Conservation (phyloP, 306 rosid genomes). For the Rosa multiflora region DNA sequence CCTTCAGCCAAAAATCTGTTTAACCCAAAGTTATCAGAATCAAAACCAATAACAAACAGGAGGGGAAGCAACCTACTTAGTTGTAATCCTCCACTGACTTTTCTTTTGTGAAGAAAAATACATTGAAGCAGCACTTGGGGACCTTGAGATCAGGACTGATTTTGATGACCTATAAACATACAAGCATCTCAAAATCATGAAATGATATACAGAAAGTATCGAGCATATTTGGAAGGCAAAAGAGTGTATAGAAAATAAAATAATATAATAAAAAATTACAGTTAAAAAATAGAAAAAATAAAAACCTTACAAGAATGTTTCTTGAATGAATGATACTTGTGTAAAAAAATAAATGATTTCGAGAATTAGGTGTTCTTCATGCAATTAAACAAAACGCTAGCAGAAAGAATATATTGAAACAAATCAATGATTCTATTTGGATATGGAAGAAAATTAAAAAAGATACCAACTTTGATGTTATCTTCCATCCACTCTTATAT, state of each 20-base stretch:
- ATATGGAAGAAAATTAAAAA: constrained; percentile 18
- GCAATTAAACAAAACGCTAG: background rate
- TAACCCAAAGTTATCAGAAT: background rate
- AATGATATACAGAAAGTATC: background rate
- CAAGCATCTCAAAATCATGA: constrained; percentile 19
- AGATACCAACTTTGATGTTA: constrained; percentile 55
- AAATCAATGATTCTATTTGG: background rate
- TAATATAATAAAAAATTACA: background rate
- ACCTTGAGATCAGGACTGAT: constrained; percentile 52
- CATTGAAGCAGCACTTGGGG: constrained; percentile 44
- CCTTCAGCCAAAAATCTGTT: constrained; percentile 13
- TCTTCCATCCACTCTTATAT: constrained; percentile 51
- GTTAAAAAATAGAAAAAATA: background rate
- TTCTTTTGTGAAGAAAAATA: constrained; percentile 51
- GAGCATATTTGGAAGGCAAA: background rate
- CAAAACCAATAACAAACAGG: constrained; percentile 9
- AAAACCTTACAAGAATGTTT: background rate
- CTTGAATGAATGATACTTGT: background rate
- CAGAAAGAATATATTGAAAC: background rate
- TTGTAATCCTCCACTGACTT: constrained; percentile 79
- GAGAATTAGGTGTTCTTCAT: background rate
- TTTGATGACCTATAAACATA: constrained; percentile 58
- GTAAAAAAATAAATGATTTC: background rate
- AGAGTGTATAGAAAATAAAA: background rate
- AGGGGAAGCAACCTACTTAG: constrained; percentile 48